phyloP scores from a whole-genome alignment of 306 rosid species.

The Quercus engelmannii region DNA sequence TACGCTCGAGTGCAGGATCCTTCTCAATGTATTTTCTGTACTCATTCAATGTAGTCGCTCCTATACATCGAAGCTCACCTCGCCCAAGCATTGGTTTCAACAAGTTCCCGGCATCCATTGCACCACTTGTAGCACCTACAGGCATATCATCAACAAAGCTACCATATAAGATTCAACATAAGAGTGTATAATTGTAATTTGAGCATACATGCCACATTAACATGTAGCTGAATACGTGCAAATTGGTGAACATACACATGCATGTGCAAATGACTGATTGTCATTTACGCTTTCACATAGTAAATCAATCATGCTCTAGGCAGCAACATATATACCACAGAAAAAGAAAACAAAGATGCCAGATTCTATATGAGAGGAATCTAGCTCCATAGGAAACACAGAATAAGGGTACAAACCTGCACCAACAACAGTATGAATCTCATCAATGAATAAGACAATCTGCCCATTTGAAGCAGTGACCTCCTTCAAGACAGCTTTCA shows the following conservation, averaged over 20 bases:
- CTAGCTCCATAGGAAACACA: background rate
- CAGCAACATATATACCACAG: background rate
- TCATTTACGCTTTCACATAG: background rate
- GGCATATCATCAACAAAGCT: constrained; percentile 24
- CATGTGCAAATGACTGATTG: background rate
- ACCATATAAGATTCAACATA: constrained; percentile 1
- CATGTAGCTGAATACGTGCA: background rate
- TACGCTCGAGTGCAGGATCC: constrained; percentile 97
- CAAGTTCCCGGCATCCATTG: constrained; percentile 98
- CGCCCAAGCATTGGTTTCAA: constrained; percentile 98
- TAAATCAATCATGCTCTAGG: background rate
- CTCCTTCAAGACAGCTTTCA: constrained; percentile 95
- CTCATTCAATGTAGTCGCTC: constrained; percentile 92
- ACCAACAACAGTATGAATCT: constrained; percentile 97
- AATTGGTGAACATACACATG: background rate
- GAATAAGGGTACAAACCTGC: constrained; percentile 62
- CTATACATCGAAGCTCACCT: constrained; percentile 97
- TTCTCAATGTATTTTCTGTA: constrained; percentile 91
- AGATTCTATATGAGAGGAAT: background rate
- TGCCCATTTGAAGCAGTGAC: constrained; percentile 93
- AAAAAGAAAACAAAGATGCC: background rate
- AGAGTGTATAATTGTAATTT: background rate
- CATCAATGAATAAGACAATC: constrained; percentile 90
- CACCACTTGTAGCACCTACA: constrained; percentile 95
- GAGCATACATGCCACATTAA: background rate